phyloP scores from a whole-genome alignment of 75 land plant species.

The Gnetum montanum region DNA sequence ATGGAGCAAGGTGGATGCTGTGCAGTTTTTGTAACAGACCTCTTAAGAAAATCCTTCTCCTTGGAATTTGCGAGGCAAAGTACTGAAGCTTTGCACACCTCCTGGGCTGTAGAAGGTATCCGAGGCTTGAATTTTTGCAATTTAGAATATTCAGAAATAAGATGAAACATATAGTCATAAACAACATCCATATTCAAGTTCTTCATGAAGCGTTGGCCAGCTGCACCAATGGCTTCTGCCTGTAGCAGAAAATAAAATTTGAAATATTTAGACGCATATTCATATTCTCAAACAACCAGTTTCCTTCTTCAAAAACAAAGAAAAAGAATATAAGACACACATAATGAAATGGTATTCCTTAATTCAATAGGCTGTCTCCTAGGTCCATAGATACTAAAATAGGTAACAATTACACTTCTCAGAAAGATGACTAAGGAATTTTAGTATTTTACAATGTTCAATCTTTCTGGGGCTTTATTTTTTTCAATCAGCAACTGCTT shows the following conservation, averaged over 20 bases:
- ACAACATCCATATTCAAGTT: conserved; percentile 52
- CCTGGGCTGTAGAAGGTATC: conserved; percentile 32
- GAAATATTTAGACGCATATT: background rate
- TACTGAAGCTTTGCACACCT: conserved; percentile 16
- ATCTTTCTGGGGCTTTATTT: no score
- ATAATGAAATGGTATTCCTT: no score
- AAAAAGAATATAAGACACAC: no score
- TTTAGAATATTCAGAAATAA: conserved; percentile 64
- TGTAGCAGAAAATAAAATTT: conserved; percentile 13
- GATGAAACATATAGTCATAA: conserved; percentile 73
- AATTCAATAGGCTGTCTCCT: background rate
- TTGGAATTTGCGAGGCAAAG: conserved; percentile 21
- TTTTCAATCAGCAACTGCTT: no score
- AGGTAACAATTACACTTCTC: background rate
- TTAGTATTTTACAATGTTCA: no score
- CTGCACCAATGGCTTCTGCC: conserved; percentile 57
- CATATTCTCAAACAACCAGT: no score
- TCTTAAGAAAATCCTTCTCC: conserved; percentile 4
- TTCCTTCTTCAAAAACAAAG: no score
- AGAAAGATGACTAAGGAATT: no score
- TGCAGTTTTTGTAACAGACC: conserved; percentile 5
- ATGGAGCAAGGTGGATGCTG: conserved; percentile 11
- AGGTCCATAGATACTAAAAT: background rate
- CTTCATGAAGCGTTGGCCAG: conserved; percentile 53
- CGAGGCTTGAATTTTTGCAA: conserved; percentile 52